A percentile compares a stretch with the other conserved stretches of the same genome.
These are phyloP conservation scores for Epichloe typhina DNA, from an alignment of 2,329 filamentous ascomycete species.

Conservation along the genomic window DNA sequence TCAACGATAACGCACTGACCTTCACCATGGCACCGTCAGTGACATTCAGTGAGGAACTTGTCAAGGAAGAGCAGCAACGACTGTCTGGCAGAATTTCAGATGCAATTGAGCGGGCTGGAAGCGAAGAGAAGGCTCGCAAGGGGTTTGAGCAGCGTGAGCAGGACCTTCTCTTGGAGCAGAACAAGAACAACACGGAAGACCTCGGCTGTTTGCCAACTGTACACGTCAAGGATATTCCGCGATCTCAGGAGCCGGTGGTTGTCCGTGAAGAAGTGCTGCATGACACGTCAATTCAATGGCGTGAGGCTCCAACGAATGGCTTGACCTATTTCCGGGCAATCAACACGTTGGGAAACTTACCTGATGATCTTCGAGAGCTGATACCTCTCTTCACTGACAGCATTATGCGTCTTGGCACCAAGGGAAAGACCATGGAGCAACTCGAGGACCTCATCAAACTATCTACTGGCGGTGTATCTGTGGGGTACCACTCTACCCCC, in stretches of 20 bases:
- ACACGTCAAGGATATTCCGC: conserved; percentile 77
- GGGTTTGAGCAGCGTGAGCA: conserved; percentile 67
- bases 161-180: conserved; percentile 68
- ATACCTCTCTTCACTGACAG: conserved; percentile 85
- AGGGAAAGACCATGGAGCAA: conserved; percentile 79
- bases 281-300: conserved; percentile 68
- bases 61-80: conserved; percentile 61
- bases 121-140: conserved; percentile 56
- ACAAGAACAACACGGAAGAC: conserved; percentile 71
- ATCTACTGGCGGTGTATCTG: conserved; percentile 81
- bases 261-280: conserved; percentile 53
- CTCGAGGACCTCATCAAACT: conserved; percentile 93
- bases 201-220: conserved; percentile 80
- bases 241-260: conserved; percentile 49
- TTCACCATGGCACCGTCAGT: conserved; percentile 90
- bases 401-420: conserved; percentile 86
- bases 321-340: conserved; percentile 91
- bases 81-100: conserved; percentile 63
- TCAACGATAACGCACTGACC: conserved; percentile 74
- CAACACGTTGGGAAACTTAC: conserved; percentile 64
- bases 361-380: conserved; percentile 70
- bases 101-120: conserved; percentile 53
- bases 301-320: conserved; percentile 86
- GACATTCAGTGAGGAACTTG: conserved; percentile 60
- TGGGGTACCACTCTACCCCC: conserved; percentile 71